Base-by-base conservation (phyloP, 2,329 filamentous ascomycete species). In the Meredithiella fracta region DNA sequence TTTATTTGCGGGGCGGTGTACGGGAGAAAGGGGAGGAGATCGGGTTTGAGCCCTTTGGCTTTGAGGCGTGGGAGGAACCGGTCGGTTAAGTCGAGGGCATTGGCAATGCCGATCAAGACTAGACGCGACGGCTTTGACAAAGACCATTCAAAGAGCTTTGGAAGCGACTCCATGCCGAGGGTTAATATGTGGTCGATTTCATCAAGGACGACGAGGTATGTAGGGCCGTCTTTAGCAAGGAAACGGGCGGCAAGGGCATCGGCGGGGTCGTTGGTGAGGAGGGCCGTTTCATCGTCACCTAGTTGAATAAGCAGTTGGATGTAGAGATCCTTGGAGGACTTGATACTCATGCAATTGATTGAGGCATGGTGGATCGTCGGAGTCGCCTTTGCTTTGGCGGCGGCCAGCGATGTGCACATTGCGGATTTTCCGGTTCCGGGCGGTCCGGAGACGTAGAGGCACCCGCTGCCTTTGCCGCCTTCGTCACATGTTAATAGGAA, bases 361-460 rank as follows among this genome's bases (percentile, higher is more conserved):
- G 90, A 91, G 1, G 82, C 82, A 54, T 83, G 81, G 63, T 79
- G 81, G 54, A 92, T n/a, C 72, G 3, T 72, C 67, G 15, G 75
- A 70, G 34, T 72, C n/a, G n/a, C 70, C 3, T 70, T 65, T 9
- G 71, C 70, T 51, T 83, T 69, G 47, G 80, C 73, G 51, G 79
- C 72, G 51, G 85, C 85, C 53, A 94, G 79, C 65, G 94, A 83
- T 60, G 82, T 82, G 60, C 97, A 81, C 73, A 97, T 84, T 29
- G 92, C 92, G 67, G 90, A 97, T 72, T 98, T 98, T 55, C 92
- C 92, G 0, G 92, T 98, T 9, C 92, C 92, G 1, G 92, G 92
- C 3, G 92, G 92, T 0, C 92, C 92, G 62, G 90, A 96, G 62
- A 98, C 84, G 66, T 98, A 98, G 53, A 95, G 77, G 65, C 91